These are phyloP conservation scores for Drechslerella coelobrocha DNA, from an alignment of 2,329 filamentous ascomycete genomes.

Conservation along the genomic window DNA sequence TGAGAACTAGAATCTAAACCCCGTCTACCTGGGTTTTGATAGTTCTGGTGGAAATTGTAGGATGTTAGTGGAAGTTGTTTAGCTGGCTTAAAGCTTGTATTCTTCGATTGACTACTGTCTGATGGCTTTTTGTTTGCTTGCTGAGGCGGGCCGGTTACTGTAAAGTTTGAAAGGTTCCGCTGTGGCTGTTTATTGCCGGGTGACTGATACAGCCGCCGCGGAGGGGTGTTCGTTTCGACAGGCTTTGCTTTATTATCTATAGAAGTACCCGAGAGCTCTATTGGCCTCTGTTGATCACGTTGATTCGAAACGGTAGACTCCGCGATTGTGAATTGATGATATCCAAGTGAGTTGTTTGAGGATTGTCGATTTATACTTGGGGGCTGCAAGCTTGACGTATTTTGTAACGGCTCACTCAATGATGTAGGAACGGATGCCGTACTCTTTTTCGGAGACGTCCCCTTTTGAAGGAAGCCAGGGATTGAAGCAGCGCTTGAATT, in stretches of 20 bases:
- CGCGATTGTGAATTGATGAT: not conserved
- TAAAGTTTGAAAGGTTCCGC: conserved; percentile 7
- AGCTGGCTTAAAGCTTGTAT: not conserved
- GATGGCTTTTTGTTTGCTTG: conserved; percentile 10
- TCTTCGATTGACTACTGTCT: conserved; percentile 7
- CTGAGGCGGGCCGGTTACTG: not conserved
- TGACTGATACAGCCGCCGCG: conserved; percentile 19
- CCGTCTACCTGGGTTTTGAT: conserved; percentile 3
- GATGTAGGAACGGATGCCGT: not conserved
- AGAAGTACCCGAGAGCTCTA: not conserved
- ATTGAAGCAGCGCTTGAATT: conserved; percentile 12
- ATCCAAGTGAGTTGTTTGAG: not conserved
- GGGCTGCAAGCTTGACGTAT: not conserved
- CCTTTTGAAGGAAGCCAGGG: not conserved
- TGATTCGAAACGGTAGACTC: not conserved
- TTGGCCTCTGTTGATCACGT: conserved; percentile 10
- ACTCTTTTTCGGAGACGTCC: not conserved
- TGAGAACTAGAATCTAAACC: conserved; percentile 4
- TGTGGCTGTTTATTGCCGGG: not conserved
- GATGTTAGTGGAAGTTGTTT: conserved; percentile 4
- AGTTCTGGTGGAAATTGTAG: conserved; percentile 14
- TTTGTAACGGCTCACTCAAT: not conserved
- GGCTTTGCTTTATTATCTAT: not conserved
- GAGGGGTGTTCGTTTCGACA: not conserved
- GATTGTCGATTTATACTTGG: not conserved